Base-by-base conservation (phyloP, 306 rosid species). In the Benincasa hispida region DNA sequence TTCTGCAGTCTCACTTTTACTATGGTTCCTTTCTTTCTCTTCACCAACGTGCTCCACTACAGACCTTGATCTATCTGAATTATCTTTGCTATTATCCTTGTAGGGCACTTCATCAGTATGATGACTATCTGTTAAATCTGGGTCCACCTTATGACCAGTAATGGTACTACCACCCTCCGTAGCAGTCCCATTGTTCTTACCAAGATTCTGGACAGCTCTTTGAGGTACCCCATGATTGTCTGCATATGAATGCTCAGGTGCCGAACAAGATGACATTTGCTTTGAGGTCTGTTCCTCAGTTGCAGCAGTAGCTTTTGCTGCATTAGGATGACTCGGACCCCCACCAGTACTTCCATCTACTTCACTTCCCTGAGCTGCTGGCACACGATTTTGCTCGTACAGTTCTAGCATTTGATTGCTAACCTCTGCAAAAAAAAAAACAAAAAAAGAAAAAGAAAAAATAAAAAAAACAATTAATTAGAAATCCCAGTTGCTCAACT, bases 381-480 rank as follows among this genome's bases (percentile, higher is more conserved):
- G 93, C 77, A 87, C 83, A 66, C 92, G 86, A 82, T 92, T 92
- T 85, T 94, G 97, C 83, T 94, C 97, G 41, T 94, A 94, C 42
- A 94, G 88, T 87, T 94, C 99, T 85, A 92, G 84, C 97, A 94
- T 94, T 90, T 94, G 99, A 86, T 94, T 92, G 86, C 99, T 92
- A 47, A 94, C 96, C 86, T 92, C 99, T 94, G 95, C 96, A 89
- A 56, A 77, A 86, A 86, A 73, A 37, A 74, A 37, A 24, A 37
- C 34, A 27, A 86, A 86, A 73, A 37, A 74, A 37, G n/a, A 37
- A 39, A 27, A 55, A 78, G 7, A 35, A 35, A 86, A 70, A 39
- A 74, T 48, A 25, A 39, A 39, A 28, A 72, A 21, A 85, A 57
- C 27, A 24, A 55, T 57, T 35, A 35, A 42, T 47, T 21, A 2